Percentiles rank a stretch among this genome's conserved stretches.
Evolutionary conservation across 2,329 filamentous ascomycete genomes (phyloP).

Genomic region (Lasiodiplodia sp.): DNA sequence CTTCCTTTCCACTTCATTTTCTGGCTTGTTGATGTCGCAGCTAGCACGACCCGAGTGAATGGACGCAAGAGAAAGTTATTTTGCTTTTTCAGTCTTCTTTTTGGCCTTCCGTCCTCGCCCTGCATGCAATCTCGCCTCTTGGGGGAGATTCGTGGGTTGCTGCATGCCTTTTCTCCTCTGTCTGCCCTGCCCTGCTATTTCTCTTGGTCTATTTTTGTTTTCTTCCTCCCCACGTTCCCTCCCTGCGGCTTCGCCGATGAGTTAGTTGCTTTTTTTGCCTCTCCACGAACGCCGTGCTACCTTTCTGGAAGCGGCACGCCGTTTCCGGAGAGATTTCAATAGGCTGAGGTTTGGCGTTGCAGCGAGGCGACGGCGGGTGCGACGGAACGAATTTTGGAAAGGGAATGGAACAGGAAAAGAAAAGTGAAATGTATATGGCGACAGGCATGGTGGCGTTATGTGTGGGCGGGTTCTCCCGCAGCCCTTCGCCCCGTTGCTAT

Average conservation of each 20-base stretch:
- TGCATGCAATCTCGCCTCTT: neutral
- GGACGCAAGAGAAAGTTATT: neutral
- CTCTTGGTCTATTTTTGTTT: neutral
- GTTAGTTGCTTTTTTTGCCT: neutral
- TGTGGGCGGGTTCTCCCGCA: constrained; percentile 17
- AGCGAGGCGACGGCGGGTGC: constrained; percentile 6
- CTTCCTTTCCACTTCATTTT: neutral
- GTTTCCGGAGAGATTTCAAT: neutral
- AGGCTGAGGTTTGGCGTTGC: neutral
- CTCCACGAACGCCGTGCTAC: neutral
- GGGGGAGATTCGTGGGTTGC: neutral
- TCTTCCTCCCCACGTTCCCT: neutral
- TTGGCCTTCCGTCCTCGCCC: neutral
- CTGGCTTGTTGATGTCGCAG: neutral
- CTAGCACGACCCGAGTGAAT: neutral
- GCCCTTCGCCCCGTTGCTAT: neutral
- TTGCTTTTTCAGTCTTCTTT: neutral
- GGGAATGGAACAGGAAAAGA: neutral
- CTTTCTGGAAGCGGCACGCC: constrained; percentile 6
- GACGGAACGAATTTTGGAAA: neutral
- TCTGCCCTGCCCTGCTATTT: neutral
- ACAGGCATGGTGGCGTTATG: constrained; percentile 6
- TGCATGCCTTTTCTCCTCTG: neutral
- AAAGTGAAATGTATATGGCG: neutral
- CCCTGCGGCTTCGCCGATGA: neutral